Evolutionary conservation across 768 basidiomycete species (phyloP), one percentile per base, ranked within the genome.

Genomic region (Mycena capillaripes): DNA sequence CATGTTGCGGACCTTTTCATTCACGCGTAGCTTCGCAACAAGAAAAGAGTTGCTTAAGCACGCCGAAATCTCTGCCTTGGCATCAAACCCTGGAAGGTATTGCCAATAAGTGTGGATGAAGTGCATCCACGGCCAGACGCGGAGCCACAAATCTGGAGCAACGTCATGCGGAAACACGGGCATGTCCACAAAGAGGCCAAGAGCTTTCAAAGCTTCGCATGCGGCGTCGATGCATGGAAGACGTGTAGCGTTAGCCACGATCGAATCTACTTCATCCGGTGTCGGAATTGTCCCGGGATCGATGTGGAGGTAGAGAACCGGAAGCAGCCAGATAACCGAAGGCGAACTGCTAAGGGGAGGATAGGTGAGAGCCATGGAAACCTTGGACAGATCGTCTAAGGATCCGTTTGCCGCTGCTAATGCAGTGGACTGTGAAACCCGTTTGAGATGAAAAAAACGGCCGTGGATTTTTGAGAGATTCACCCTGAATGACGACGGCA

Each of bases 21-120:
- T 16, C 17, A 19, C n/a, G 0, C 61, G 44, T 2, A 62, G 29
- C 42, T 21, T 48, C 11, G 27, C 7, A 32, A 46, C 23, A 7
- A 62, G 30, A 50, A 16, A 29, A 16, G 21, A 60, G 58, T 60
- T 21, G 14, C n/a, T 27, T 12, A 32, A 17, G 32, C 25, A 30
- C 21, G 29, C 61, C 3, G 10, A 4, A 0, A 25, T 34, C 40
- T 50, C n/a, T n/a, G 14, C 58, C 19, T 29, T 44, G 11, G 23
- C 11, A 44, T 44, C 12, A n/a, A 42, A 44, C 38, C 23, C 16
- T 7, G 38, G 58, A 10, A 62, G n/a, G 44, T 32, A 34, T 6
- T 34, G 23, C 61, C 61, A 62, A 21, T 46, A 62, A 19, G 61
- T 62, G 27, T 62, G 44, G 0, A 62, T 6, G 19, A 62, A 62